Evolutionary conservation across 331 rosid species (phyloP), one percentile per base, ranked within the genome.

Genomic region (Malus hybrid): DNA sequence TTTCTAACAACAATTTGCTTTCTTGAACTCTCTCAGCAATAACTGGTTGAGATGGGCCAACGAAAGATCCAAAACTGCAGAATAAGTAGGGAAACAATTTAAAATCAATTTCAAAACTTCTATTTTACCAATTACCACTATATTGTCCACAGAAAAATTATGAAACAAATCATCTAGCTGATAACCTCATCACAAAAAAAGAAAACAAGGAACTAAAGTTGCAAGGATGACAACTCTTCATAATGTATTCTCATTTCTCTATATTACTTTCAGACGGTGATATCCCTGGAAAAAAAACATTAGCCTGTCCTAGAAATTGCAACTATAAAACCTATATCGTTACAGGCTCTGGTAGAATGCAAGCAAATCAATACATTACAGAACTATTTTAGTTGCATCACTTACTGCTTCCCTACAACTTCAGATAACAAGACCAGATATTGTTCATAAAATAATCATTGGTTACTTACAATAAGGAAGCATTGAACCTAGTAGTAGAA

Each of bases 1-100:
- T 93, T 83, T 88, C 97, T 79, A 91, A 68, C 73, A 93, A 67
- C 2, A 97, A 90, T 85, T 90, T 91, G 95, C 96, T 91, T 89
- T 91, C 98, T 83, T 91, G 97, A 70, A 94, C 99, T 87, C 97
- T 84, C 42, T 83, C 88, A 34, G 96, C 86, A 76, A 94, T 92
- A 76, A 86, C 87, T 28, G 97, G 96, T 79, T 87, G 89, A 75
- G 97, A 88, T 44, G 96, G 92, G 50, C 97, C 99, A 79, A 94
- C 91, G 84, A 94, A 94, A 13, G 95, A 90, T 36, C 98, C 98
- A 76, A 75, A 94, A 84, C 99, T 94, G 92, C 90, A 84, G 75
- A 59, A 64, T 12, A 44, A 44, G 78, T 16, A 72, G 64, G 79
- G 62, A 24, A 69, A 73, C 60, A 20, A 18, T 61, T 33, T 36